phyloP scores from a whole-genome alignment of 2,329 filamentous ascomycete species.

The Ophidiomyces ophidiicola region DNA sequence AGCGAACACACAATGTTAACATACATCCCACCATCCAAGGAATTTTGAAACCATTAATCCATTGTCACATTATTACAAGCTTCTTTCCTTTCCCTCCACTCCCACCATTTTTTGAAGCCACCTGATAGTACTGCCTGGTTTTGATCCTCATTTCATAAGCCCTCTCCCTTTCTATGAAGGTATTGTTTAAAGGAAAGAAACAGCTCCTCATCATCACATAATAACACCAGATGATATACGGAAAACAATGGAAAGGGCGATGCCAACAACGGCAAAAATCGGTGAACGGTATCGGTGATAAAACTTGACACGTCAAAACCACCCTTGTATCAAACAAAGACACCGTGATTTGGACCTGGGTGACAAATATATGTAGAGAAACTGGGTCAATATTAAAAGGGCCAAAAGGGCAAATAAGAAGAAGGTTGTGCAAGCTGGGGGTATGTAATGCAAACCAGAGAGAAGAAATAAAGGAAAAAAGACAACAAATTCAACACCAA shows the following conservation, averaged over 20 bases:
- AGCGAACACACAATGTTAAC: constrained; percentile 6
- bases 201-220: too few species aligned
- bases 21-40: constrained; percentile 6
- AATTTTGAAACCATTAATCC: constrained; percentile 5
- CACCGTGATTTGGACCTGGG: background rate
- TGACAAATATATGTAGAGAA: constrained; percentile 9
- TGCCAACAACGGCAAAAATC: constrained; percentile 3
- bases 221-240: constrained; percentile 6
- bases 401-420: constrained; percentile 4
- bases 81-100: too few species aligned
- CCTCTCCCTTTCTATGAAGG: constrained; percentile 7
- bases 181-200: constrained; percentile 4
- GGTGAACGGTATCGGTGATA: constrained; percentile 6
- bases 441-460: constrained; percentile 9
- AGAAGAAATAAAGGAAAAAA: background rate
- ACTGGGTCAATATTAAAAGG: constrained; percentile 6
- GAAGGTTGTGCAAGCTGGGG: constrained; percentile 3
- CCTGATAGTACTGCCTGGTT: too few species aligned
- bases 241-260: constrained; percentile 3
- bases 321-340: background rate
- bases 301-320: too few species aligned
- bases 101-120: constrained; percentile 2
- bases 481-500: background rate
- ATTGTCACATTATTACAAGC: constrained; percentile 10
- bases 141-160: constrained; percentile 5